phyloP scores from a whole-genome alignment of 164 flowering plant species.

The Umbellularia californica region DNA sequence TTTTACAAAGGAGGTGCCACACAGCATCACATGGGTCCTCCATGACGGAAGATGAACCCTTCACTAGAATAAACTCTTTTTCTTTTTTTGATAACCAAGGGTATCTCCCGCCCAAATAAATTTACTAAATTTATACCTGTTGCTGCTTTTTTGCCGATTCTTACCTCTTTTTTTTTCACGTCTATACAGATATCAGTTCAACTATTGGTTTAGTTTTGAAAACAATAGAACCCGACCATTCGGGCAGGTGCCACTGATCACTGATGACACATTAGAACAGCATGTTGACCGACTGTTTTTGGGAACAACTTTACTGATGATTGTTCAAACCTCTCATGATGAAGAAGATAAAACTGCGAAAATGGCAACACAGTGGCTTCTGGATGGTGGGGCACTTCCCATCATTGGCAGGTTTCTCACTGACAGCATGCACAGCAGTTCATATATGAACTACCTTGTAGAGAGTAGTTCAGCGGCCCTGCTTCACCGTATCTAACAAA shows the following conservation, averaged over 20 bases:
- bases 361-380: conserved; percentile 55
- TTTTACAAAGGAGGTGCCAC: too few relatives aligned
- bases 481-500: conserved; percentile 41
- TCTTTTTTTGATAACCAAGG: too few relatives aligned
- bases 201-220: conserved; percentile 45
- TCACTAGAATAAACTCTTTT: too few relatives aligned
- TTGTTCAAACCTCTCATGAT: conserved; percentile 35
- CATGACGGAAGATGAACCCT: too few relatives aligned
- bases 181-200: conserved; percentile 43
- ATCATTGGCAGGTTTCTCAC: conserved; percentile 24
- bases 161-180: background rate
- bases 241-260: conserved; percentile 35
- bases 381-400: conserved; percentile 44
- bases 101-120: too few relatives aligned
- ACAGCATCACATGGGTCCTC: too few relatives aligned
- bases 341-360: conserved; percentile 53
- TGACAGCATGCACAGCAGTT: conserved; percentile 21
- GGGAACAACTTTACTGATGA: conserved; percentile 37
- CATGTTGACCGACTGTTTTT: conserved; percentile 1
- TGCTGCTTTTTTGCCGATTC: background rate
- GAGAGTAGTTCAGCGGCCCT: conserved; percentile 57
- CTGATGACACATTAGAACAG: too few relatives aligned
- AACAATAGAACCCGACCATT: conserved; percentile 16
- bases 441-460: conserved; percentile 24
- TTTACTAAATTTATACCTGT: too few relatives aligned